A percentile compares a stretch with the other conserved stretches of the same genome.
Evolutionary conservation across 1,139 yeast genomes (phyloP).

Genomic region (Yamadazyma diddensiae): DNA sequence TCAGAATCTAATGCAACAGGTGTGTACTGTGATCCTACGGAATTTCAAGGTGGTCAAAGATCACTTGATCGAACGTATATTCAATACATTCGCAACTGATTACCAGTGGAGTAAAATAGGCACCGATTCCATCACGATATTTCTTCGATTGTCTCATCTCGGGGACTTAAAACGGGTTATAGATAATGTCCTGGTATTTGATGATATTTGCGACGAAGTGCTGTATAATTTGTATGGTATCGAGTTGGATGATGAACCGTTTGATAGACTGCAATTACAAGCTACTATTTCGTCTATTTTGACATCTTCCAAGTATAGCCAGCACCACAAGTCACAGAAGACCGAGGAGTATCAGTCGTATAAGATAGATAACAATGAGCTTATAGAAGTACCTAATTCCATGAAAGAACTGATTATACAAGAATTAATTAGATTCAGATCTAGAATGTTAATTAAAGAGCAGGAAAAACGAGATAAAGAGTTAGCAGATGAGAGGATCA

Average conservation of each 20-base stretch:
- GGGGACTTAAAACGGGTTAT: constrained; percentile 6
- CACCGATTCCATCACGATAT: constrained; percentile 13
- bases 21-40: constrained; percentile 32
- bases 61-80: constrained; percentile 27
- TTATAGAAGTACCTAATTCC: constrained; percentile 61
- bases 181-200: constrained; percentile 6
- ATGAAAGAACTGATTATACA: constrained; percentile 55
- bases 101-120: constrained; percentile 12
- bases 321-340: constrained; percentile 15
- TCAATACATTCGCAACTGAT: constrained; percentile 11
- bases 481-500: constrained; percentile 47
- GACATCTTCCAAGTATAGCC: neutral
- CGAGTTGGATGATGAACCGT: constrained; percentile 4
- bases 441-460: constrained; percentile 58
- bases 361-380: constrained; percentile 56
- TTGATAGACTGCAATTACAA: constrained; percentile 2
- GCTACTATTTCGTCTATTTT: constrained; percentile 1
- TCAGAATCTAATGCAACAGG: constrained; percentile 33
- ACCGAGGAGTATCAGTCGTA: constrained; percentile 40
- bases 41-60: constrained; percentile 32
- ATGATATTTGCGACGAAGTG: constrained; percentile 6
- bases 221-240: constrained; percentile 5
- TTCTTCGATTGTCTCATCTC: constrained; percentile 11
- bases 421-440: constrained; percentile 61
- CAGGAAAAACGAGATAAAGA: constrained; percentile 53